Conservation (phyloP, 2,329 filamentous ascomycete species). For the Lithohypha guttulata region DNA sequence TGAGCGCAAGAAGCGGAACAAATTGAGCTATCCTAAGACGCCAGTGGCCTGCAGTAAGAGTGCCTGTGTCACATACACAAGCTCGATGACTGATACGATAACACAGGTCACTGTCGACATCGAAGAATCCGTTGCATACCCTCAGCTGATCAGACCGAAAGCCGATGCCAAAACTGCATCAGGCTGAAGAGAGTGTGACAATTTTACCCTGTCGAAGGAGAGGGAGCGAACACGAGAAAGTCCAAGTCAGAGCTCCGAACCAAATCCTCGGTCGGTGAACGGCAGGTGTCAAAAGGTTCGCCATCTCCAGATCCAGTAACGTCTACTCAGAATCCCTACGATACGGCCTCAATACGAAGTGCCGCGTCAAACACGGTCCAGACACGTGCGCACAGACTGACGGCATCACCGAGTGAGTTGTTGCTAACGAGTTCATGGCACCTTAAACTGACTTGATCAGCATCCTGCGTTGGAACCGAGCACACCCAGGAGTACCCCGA, state of each 20-base stretch:
- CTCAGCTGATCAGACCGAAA: slow-evolving; percentile 58
- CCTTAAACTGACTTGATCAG: too few species aligned
- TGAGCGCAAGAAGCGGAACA: slow-evolving; percentile 60
- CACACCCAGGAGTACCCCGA: too few species aligned
- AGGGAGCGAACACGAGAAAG: slow-evolving; percentile 3
- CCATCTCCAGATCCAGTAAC: background rate
- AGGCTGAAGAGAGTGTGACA: slow-evolving; percentile 89
- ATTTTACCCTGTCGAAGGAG: slow-evolving; percentile 78
- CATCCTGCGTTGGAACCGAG: too few species aligned
- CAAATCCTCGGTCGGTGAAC: background rate
- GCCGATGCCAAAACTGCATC: slow-evolving; percentile 84
- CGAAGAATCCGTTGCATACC: slow-evolving; percentile 89
- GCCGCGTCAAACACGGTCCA: too few species aligned
- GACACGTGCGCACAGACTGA: too few species aligned
- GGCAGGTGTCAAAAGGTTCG: background rate
- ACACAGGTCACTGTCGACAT: slow-evolving; percentile 37
- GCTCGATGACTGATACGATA: too few species aligned
- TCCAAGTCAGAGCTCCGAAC: background rate
- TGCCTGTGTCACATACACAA: too few species aligned
- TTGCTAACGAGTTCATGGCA: too few species aligned
- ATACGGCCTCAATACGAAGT: too few species aligned
- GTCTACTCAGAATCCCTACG: too few species aligned
- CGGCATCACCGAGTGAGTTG: too few species aligned
- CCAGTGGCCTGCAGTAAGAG: slow-evolving; percentile 90
- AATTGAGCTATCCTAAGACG: slow-evolving; percentile 88